A percentile compares a stretch with the other conserved stretches of the same genome.
Evolutionary conservation across 176 grass and related monocot species (phyloP).

Genomic region (Oryza rufipogon): DNA sequence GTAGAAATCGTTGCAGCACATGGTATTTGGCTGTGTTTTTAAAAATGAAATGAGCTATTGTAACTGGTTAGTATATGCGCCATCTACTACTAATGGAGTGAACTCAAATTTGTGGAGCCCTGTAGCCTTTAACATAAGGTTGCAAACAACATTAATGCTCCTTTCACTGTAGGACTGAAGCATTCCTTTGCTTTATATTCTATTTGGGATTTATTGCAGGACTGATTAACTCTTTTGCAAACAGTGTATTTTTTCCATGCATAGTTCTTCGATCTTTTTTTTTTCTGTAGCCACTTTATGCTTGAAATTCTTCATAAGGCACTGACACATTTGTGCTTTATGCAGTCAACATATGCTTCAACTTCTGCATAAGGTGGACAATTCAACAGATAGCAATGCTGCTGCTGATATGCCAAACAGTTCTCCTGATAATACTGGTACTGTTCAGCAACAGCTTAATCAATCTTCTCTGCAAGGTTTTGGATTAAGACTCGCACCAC

Average conservation of each 20-base stretch:
- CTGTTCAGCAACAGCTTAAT: conserved; percentile 62
- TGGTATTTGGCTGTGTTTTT: neutral
- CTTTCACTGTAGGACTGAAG: conserved; percentile 8
- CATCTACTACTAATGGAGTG: conserved; percentile 11
- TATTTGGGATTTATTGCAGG: conserved; percentile 20
- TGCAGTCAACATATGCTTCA: conserved; percentile 98
- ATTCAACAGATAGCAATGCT: conserved; percentile 56
- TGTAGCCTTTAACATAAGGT: neutral
- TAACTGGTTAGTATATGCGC: conserved; percentile 13
- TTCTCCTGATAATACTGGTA: conserved; percentile 45
- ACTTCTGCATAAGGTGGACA: conserved; percentile 89
- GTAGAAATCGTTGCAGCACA: neutral
- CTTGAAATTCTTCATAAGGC: conserved; percentile 55
- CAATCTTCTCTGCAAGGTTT: conserved; percentile 69
- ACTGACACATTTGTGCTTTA: conserved; percentile 49
- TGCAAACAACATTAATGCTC: neutral
- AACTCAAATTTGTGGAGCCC: neutral
- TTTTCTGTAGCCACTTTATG: conserved; percentile 55
- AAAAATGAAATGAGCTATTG: neutral
- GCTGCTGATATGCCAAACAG: conserved; percentile 50
- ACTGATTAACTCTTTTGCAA: neutral
- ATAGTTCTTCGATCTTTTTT: conserved; percentile 28
- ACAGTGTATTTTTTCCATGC: conserved; percentile 15
- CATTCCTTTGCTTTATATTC: conserved; percentile 1
- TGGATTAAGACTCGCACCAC: conserved; percentile 76